Conservation (phyloP, 2,329 filamentous ascomycete species). For the Penicillium occitanis region DNA sequence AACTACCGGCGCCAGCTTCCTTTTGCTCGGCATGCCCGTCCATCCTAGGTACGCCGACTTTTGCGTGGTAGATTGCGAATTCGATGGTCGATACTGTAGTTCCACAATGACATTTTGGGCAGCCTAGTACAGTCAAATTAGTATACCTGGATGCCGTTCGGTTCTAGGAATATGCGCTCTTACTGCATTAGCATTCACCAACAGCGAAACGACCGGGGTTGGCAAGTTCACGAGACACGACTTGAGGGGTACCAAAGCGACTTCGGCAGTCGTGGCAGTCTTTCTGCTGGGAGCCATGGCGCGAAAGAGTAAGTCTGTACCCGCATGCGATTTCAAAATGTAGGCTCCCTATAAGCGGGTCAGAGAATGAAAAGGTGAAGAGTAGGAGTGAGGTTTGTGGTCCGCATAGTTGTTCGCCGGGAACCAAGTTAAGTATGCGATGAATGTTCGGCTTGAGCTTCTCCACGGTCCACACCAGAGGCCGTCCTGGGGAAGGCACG, state of each 20-base stretch:
- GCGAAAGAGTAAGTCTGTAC: slow-evolving; percentile 21
- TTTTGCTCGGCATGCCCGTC: slow-evolving; percentile 97
- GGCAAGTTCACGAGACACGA: slow-evolving; percentile 95
- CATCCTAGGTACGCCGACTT: slow-evolving; percentile 86
- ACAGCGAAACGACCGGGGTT: slow-evolving; percentile 74
- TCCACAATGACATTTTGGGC: slow-evolving; percentile 97
- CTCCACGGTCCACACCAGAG: slow-evolving; percentile 15
- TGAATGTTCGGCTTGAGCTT: slow-evolving; percentile 11
- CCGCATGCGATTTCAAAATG: not conserved
- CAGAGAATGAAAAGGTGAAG: not conserved
- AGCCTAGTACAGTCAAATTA: slow-evolving; percentile 55
- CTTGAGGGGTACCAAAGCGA: slow-evolving; percentile 83
- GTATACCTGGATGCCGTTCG: slow-evolving; percentile 9
- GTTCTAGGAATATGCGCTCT: slow-evolving; percentile 35
- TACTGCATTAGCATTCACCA: slow-evolving; percentile 89
- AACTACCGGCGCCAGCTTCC: slow-evolving; percentile 70
- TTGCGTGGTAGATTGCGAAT: slow-evolving; percentile 50
- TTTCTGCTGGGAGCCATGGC: slow-evolving; percentile 48
- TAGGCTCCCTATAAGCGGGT: slow-evolving; percentile 3
- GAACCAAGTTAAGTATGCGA: slow-evolving; percentile 3
- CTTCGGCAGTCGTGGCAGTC: slow-evolving; percentile 69
- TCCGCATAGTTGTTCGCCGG: slow-evolving; percentile 9
- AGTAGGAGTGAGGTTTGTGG: not conserved
- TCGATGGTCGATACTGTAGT: slow-evolving; percentile 68
- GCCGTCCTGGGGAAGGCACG: not conserved